phyloP scores from a whole-genome alignment of 1,284 basidiomycete genomes.

The Pyrrhoderma noxium region DNA sequence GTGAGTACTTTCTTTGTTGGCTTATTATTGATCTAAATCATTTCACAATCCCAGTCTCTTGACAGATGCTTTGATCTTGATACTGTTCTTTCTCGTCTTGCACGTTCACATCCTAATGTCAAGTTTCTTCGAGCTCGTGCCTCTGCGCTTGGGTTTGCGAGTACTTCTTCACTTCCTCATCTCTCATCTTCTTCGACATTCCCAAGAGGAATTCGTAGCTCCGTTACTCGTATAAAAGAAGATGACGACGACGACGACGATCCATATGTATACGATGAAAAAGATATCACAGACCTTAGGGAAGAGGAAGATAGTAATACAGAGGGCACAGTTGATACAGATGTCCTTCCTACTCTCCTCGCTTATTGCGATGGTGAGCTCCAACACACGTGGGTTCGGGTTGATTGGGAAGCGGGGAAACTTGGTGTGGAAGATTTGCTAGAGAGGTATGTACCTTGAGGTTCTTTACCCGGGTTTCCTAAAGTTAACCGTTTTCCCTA shows the following conservation, averaged over 20 bases:
- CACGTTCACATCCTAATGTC: conserved; percentile 59
- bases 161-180: conserved; percentile 24
- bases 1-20: conserved; percentile 37
- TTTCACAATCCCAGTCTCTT: conserved; percentile 44
- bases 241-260: conserved; percentile 38
- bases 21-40: not conserved
- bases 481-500: not conserved
- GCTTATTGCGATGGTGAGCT: conserved; percentile 79
- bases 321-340: conserved; percentile 61
- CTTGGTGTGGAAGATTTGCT: conserved; percentile 64
- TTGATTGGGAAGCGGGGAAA: conserved; percentile 74
- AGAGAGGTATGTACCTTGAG: conserved; percentile 39
- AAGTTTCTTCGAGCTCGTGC: conserved; percentile 78
- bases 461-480: not conserved
- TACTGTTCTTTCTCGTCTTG: conserved; percentile 58
- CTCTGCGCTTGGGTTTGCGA: conserved; percentile 70
- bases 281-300: conserved; percentile 32
- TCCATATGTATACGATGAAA: conserved; percentile 33
- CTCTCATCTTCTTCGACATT: conserved; percentile 16
- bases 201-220: conserved; percentile 19
- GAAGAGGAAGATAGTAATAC: conserved; percentile 26
- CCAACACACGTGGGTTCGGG: conserved; percentile 75
- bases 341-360: conserved; percentile 77
- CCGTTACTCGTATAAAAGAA: conserved; percentile 20
- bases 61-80: conserved; percentile 70